A percentile compares a stretch with the other conserved stretches of the same genome.
Conservation (phyloP, 192 early-diverging fungal genomes). For the Coemansia sp. region DNA sequence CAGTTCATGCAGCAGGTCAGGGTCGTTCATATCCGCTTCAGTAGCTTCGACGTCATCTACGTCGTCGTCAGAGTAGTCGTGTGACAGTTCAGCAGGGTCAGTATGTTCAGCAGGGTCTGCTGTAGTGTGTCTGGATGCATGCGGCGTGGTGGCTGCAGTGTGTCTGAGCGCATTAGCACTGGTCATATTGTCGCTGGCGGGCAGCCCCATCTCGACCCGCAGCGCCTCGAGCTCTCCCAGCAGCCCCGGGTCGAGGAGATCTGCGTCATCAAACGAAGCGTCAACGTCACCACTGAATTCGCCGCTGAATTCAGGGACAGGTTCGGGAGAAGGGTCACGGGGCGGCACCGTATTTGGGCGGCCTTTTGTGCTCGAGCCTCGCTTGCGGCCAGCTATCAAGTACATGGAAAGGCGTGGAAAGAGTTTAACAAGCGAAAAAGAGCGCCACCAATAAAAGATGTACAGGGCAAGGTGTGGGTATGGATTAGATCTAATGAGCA, state of each 20-base stretch:
- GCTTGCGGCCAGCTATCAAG: neutral
- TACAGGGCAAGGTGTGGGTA: neutral
- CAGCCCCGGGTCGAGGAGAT: constrained; percentile 38
- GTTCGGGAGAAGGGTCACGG: neutral
- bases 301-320: neutral
- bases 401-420: neutral
- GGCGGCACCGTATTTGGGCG: neutral
- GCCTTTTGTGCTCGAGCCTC: neutral
- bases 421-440: neutral
- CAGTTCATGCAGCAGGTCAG: constrained; percentile 36
- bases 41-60: constrained; percentile 20
- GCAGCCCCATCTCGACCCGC: constrained; percentile 38
- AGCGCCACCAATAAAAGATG: neutral
- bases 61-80: neutral
- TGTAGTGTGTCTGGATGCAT: no score
- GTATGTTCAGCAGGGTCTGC: no score
- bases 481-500: no score
- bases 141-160: neutral
- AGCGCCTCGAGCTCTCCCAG: constrained; percentile 45
- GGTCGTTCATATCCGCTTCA: constrained; percentile 49
- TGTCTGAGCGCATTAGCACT: neutral
- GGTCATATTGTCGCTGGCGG: neutral
- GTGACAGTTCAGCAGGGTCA: neutral
- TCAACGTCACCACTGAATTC: constrained; percentile 9
- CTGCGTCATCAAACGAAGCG: constrained; percentile 15